phyloP scores from a whole-genome alignment of 176 grass and related monocot genomes.

The Hyparrhenia diplandra region DNA sequence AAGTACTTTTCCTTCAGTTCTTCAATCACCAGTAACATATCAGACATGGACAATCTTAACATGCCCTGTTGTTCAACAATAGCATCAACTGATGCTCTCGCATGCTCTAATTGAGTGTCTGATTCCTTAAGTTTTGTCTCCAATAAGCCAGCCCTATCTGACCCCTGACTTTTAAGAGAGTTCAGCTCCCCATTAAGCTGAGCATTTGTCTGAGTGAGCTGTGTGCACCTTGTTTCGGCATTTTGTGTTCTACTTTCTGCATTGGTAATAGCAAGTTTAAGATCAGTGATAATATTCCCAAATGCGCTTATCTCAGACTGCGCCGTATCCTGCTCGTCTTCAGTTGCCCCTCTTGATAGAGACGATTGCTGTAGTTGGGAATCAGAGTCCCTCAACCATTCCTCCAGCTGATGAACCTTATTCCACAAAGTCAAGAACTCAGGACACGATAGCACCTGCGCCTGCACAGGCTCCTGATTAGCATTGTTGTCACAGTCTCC shows the following conservation, averaged over 20 bases:
- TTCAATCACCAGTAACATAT: conserved; percentile 72
- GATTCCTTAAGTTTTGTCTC: conserved; percentile 63
- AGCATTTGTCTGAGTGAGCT: conserved; percentile 41
- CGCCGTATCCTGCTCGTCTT: neutral
- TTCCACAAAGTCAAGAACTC: conserved; percentile 34
- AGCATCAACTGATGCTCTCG: conserved; percentile 72
- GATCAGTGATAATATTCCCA: conserved; percentile 36
- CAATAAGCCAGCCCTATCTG: conserved; percentile 50
- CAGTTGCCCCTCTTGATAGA: conserved; percentile 1
- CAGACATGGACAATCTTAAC: conserved; percentile 52
- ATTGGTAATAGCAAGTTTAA: conserved; percentile 41
- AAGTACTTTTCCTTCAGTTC: conserved; percentile 62
- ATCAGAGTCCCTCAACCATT: conserved; percentile 20
- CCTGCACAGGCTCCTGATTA: conserved; percentile 3
- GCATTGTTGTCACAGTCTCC: neutral
- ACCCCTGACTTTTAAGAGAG: conserved; percentile 31
- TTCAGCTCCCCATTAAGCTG: conserved; percentile 46
- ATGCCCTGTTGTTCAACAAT: conserved; percentile 61
- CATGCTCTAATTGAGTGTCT: conserved; percentile 67
- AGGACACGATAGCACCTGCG: neutral
- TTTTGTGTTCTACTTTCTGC: conserved; percentile 50
- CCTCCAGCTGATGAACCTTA: conserved; percentile 40
- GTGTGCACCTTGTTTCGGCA: conserved; percentile 37
- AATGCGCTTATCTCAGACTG: neutral
- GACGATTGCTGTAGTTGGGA: neutral